Conservation (phyloP, 139 green algal genomes). For the Chlorella vulgaris region DNA sequence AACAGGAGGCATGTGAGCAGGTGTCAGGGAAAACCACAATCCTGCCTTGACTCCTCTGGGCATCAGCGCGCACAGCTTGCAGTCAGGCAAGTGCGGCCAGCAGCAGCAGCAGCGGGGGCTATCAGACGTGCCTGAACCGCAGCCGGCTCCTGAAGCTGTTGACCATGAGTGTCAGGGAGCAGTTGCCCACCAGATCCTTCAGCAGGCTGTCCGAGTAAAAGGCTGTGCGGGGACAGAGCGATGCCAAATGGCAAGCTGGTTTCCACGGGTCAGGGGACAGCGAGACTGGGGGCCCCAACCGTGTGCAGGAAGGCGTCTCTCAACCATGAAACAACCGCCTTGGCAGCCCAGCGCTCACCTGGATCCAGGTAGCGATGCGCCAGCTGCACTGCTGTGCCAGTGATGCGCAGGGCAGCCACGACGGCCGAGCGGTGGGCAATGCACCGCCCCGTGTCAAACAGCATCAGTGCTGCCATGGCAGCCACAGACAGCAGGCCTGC, state of each 20-base stretch:
- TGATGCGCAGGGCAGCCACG: conserved; percentile 4
- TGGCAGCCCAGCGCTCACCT: not conserved
- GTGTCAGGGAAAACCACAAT: not conserved
- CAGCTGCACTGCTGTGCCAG: conserved; percentile 3
- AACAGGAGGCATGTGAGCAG: not conserved
- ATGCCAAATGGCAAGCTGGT: no score
- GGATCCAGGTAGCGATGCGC: conserved; percentile 1
- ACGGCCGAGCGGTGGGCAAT: not conserved
- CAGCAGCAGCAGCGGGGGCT: not conserved
- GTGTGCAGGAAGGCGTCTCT: not conserved
- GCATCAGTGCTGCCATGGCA: not conserved
- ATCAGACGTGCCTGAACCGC: conserved; percentile 17
- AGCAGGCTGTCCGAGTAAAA: conserved; percentile 24
- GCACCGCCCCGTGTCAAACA: not conserved
- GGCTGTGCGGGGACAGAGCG: not conserved
- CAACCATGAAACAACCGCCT: not conserved
- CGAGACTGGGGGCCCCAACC: no score
- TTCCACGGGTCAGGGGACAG: no score
- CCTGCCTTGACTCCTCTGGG: not conserved
- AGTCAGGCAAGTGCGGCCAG: not conserved
- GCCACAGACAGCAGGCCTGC: conserved; percentile 30
- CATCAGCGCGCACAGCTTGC: not conserved
- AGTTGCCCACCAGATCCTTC: not conserved
- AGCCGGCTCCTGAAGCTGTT: conserved; percentile 20
- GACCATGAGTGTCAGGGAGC: not conserved